These are phyloP conservation scores for Leavenworthia alabamica DNA, from an alignment of 345 rosid species.

Conservation along the genomic window DNA sequence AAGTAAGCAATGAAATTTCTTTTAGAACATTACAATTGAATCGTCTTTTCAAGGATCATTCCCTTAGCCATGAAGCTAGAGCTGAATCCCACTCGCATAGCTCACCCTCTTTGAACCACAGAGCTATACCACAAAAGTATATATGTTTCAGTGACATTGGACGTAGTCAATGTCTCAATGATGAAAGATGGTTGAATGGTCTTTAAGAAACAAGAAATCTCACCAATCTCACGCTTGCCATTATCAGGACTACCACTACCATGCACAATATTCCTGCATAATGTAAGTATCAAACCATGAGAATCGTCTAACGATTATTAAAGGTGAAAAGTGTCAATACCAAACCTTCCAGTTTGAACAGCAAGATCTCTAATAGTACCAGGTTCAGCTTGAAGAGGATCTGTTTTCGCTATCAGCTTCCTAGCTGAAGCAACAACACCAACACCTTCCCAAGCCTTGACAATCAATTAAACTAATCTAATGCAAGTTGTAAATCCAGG, in stretches of 20 bases:
- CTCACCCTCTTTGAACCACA: conserved; percentile 94
- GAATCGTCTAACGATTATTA: too few relatives aligned
- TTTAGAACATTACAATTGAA: background rate
- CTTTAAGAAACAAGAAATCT: conserved; percentile 8
- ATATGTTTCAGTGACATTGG: too few relatives aligned
- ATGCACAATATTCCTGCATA: conserved; percentile 74
- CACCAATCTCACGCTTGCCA: conserved; percentile 89
- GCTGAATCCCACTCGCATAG: conserved; percentile 77
- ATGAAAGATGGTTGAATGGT: too few relatives aligned
- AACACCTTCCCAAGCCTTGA: conserved; percentile 93
- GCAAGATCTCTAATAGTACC: conserved; percentile 95
- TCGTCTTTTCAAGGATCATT: conserved; percentile 31
- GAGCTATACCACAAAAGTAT: conserved; percentile 44
- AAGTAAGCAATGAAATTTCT: background rate
- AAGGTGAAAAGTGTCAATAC: conserved; percentile 2
- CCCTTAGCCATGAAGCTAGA: conserved; percentile 67
- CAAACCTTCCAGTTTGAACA: conserved; percentile 96
- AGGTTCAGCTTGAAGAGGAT: conserved; percentile 97
- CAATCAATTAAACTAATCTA: too few relatives aligned
- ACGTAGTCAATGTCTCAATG: too few relatives aligned
- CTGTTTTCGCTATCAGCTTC: conserved; percentile 79
- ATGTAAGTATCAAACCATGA: conserved; percentile 15
- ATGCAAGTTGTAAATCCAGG: too few relatives aligned
- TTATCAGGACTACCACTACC: conserved; percentile 98
- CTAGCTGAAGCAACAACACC: conserved; percentile 96